phyloP scores from a whole-genome alignment of 208 protist species.

The Phytomonas francai region DNA sequence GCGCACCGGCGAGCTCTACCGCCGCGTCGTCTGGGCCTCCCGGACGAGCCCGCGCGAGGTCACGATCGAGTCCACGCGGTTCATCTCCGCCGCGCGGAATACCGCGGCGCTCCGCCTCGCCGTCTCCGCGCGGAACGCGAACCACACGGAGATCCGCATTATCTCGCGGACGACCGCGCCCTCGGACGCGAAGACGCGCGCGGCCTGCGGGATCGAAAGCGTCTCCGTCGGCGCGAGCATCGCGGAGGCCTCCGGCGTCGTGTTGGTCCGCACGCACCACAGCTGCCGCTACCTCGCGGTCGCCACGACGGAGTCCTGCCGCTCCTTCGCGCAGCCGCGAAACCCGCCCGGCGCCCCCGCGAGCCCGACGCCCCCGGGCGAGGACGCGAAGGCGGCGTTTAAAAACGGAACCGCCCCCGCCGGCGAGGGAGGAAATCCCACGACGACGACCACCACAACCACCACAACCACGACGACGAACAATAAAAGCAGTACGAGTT shows the following conservation, averaged over 20 bases:
- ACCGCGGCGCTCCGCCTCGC: conserved; percentile 59
- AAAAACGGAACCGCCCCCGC: neutral
- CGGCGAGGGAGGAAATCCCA: neutral
- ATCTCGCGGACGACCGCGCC: conserved; percentile 59
- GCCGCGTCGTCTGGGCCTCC: conserved; percentile 71
- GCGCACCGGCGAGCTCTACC: conserved; percentile 63
- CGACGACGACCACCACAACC: conserved; percentile 1
- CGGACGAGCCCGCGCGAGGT: conserved; percentile 52
- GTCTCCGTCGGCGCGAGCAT: conserved; percentile 46
- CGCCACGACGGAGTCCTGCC: conserved; percentile 50
- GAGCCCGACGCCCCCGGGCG: neutral
- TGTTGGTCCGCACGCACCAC: conserved; percentile 72
- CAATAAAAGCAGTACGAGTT: no score
- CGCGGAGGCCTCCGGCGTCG: conserved; percentile 55
- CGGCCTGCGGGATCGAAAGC: conserved; percentile 35
- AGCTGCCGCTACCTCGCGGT: conserved; percentile 79
- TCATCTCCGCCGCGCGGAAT: conserved; percentile 56
- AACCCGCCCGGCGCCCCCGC: neutral
- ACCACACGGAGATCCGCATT: conserved; percentile 81
- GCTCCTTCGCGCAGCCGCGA: conserved; percentile 18
- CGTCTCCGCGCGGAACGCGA: conserved; percentile 71
- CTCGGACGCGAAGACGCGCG: conserved; percentile 7
- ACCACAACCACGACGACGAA: conserved; percentile 2
- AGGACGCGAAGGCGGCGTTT: neutral
- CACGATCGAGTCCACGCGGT: conserved; percentile 65